Evolutionary conservation across 495 filamentous ascomycete species (phyloP).

Genomic region (Rhypophila decipiens): DNA sequence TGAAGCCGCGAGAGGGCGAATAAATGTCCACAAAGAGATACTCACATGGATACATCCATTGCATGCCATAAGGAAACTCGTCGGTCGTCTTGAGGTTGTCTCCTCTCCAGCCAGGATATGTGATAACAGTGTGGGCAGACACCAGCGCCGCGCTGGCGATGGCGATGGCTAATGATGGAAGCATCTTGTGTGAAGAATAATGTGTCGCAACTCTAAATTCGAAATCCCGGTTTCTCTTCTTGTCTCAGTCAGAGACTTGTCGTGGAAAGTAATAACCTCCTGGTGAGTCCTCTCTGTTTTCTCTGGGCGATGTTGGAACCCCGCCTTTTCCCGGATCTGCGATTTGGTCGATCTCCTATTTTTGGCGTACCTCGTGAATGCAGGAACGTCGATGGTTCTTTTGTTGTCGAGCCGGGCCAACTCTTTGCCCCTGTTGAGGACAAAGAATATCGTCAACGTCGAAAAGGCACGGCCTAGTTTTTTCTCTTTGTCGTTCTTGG

Average conservation of each 20-base stretch:
- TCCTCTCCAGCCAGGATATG: constrained; percentile 91
- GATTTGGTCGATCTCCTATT: constrained; percentile 10
- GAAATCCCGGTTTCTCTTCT: constrained; percentile 1
- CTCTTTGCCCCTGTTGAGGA: not conserved
- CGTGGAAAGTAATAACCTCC: no score
- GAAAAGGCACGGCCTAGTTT: constrained; percentile 5
- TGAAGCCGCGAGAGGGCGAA: not conserved
- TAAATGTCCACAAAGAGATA: constrained; percentile 3
- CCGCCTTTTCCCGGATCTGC: constrained; percentile 10
- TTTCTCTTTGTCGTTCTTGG: not conserved
- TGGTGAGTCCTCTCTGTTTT: no score
- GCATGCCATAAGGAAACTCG: constrained; percentile 85
- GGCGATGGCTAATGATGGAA: constrained; percentile 45
- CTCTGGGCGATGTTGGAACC: not conserved
- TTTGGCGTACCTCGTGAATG: constrained; percentile 6
- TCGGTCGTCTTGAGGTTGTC: constrained; percentile 82
- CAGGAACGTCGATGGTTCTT: constrained; percentile 1
- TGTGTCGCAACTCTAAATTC: not conserved
- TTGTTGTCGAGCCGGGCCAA: not conserved
- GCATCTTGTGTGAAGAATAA: constrained; percentile 25
- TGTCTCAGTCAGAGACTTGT: not conserved
- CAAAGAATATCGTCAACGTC: not conserved
- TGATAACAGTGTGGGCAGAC: constrained; percentile 79
- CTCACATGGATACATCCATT: constrained; percentile 98
- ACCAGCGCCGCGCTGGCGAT: constrained; percentile 47